phyloP scores from a whole-genome alignment of 1,284 basidiomycete species.

The Pterulicium gracile region DNA sequence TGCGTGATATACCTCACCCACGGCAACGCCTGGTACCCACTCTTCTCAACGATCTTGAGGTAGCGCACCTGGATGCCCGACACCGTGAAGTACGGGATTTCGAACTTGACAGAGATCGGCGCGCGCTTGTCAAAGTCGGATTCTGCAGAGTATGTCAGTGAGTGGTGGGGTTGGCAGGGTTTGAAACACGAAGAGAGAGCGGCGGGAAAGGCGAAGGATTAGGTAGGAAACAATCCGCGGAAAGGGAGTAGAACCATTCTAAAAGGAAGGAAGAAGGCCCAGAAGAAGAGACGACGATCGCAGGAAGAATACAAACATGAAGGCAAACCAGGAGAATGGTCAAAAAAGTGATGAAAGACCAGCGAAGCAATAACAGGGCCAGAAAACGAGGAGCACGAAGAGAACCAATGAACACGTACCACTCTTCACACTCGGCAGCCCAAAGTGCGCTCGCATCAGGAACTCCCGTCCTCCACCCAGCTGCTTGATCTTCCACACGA shows the following conservation, averaged over 20 bases:
- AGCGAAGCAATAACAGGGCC: too few relatives aligned
- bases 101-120: conserved; percentile 94
- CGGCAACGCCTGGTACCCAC: conserved; percentile 87
- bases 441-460: conserved; percentile 94
- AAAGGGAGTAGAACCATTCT: too few relatives aligned
- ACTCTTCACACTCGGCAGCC: conserved; percentile 79
- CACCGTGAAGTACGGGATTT: conserved; percentile 97
- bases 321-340: conserved; percentile 5
- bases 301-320: conserved; percentile 10
- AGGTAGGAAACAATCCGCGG: too few relatives aligned
- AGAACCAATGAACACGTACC: too few relatives aligned
- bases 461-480: conserved; percentile 89
- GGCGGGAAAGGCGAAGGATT: too few relatives aligned
- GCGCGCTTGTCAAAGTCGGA: conserved; percentile 84
- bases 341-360: background rate
- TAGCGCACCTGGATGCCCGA: conserved; percentile 97
- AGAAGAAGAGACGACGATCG: too few relatives aligned
- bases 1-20: conserved; percentile 93
- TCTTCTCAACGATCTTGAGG: conserved; percentile 97
- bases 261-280: too few relatives aligned
- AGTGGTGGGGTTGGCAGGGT: background rate
- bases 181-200: background rate
- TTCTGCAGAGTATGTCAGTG: conserved; percentile 28
- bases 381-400: too few relatives aligned
- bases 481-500: conserved; percentile 98